Base-by-base conservation (phyloP, 306 rosid species). In the Delonix regia region DNA sequence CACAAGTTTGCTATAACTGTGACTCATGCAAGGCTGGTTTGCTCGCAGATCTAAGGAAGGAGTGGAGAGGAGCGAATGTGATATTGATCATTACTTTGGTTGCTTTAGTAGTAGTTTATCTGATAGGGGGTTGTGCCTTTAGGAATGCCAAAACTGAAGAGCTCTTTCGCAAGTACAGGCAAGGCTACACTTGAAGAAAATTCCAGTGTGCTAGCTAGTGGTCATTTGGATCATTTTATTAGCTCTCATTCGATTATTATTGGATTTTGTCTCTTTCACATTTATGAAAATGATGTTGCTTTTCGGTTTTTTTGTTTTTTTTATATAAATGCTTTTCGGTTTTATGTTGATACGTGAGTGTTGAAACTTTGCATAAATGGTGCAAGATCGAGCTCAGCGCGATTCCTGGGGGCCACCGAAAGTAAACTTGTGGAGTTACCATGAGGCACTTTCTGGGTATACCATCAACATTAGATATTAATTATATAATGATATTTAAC, bases 21-120 rank as follows among this genome's bases (percentile, higher is more conserved):
- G 88, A 93, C 73, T 91, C 98, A 1, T 91, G 98, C 86, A 93
- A 93, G 65, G 98, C 94, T 47, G 98, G 98, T 22, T 63, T 93
- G n/a, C 83, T 93, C 21, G 94, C 92, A 2, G 82, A 88, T 53
- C 75, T 93, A 4, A 81, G 90, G 78, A 82, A 57, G 14, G 98
- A 93, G 24, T 93, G 98, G 98, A 87, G 94, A 8, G 83, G 83
- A 39, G 92, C 93, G 2, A 77, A 88, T 75, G 65, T 91, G 1
- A 60, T 93, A 18, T 52, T 93, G 56, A 59, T 91, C 62, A 76
- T 93, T 14, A 83, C 94, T 21, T 49, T 89, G 4, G 30, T 84
- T 55, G 90, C 86, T 82, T 67, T 91, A 11, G 82, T 93, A 22
- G 45, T 34, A 0, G 85, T 91, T 0, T 93, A 89, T 80, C 34